phyloP scores from a whole-genome alignment of 148 eudicot genomes.

The Camellia lanceoleosa region DNA sequence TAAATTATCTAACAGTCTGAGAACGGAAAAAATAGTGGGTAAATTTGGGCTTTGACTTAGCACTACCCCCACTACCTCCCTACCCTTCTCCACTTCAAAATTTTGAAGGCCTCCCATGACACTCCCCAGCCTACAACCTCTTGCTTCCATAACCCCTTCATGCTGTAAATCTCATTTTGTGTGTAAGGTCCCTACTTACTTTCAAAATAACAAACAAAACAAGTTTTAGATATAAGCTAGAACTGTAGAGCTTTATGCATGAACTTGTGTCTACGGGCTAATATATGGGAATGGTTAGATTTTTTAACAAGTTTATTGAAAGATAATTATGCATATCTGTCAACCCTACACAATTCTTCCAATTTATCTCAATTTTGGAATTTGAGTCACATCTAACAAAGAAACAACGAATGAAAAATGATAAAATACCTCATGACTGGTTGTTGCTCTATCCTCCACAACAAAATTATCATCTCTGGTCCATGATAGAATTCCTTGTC shows the following conservation, averaged over 20 bases:
- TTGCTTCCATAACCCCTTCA: no score
- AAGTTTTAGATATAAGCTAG: not conserved
- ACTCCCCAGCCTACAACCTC: no score
- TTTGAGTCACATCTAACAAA: not conserved
- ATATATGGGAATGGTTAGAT: not conserved
- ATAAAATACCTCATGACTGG: conserved; percentile 32
- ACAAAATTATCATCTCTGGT: conserved; percentile 36
- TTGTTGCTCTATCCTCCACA: conserved; percentile 35
- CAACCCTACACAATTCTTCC: not conserved
- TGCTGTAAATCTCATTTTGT: no score
- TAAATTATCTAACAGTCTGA: not conserved
- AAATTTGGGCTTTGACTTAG: not conserved
- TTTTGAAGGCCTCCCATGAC: no score
- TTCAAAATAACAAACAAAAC: conserved; percentile 16
- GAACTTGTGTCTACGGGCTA: not conserved
- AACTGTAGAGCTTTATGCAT: not conserved
- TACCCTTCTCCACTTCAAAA: no score
- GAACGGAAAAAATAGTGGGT: not conserved
- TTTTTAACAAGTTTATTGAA: no score
- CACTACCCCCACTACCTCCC: no score
- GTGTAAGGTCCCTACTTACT: not conserved
- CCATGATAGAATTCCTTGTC: conserved; percentile 42
- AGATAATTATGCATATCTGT: no score
- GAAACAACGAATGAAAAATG: conserved; percentile 4
- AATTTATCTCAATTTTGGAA: not conserved